Evolutionary conservation across 768 basidiomycete species (phyloP).

Genomic region (Trametes elegans): DNA sequence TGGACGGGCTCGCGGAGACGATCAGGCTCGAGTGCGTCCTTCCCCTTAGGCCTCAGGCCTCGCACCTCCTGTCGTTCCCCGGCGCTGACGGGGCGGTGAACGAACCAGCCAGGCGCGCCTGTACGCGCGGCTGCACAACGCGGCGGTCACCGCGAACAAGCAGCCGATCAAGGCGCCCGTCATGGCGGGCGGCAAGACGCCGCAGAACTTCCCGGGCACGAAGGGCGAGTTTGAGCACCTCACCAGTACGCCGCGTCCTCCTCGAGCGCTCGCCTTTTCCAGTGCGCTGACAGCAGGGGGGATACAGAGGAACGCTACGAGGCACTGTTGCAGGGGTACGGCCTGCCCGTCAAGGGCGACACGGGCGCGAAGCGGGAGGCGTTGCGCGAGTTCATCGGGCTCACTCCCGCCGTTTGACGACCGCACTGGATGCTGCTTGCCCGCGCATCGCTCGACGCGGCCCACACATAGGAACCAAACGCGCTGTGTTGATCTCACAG

Average conservation of each 20-base stretch:
- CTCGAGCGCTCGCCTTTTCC: background rate
- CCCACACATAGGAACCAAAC: too few relatives aligned
- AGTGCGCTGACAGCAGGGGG: too few relatives aligned
- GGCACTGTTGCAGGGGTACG: conserved; percentile 34
- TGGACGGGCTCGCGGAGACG: conserved; percentile 31
- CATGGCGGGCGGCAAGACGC: conserved; percentile 35
- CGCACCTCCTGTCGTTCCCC: background rate
- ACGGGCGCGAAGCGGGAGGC: conserved; percentile 39
- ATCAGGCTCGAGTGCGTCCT: conserved; percentile 36
- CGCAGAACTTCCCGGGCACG: conserved; percentile 35
- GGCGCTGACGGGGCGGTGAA: background rate
- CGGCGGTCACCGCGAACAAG: conserved; percentile 34
- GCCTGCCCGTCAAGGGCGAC: conserved; percentile 36
- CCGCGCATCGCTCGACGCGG: too few relatives aligned
- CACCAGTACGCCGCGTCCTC: conserved; percentile 35
- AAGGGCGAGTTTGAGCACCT: conserved; percentile 46
- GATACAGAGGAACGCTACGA: conserved; percentile 42
- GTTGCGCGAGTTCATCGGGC: conserved; percentile 36
- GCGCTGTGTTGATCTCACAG: too few relatives aligned
- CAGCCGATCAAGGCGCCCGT: conserved; percentile 31
- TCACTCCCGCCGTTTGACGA: conserved; percentile 25
- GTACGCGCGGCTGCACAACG: conserved; percentile 37
- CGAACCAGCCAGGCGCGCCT: conserved; percentile 35
- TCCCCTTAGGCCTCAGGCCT: background rate
- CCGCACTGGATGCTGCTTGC: too few relatives aligned